These are phyloP conservation scores for Rhizopus arrhizus DNA, from an alignment of 371 early-diverging fungal genomes.

Conservation along the genomic window DNA sequence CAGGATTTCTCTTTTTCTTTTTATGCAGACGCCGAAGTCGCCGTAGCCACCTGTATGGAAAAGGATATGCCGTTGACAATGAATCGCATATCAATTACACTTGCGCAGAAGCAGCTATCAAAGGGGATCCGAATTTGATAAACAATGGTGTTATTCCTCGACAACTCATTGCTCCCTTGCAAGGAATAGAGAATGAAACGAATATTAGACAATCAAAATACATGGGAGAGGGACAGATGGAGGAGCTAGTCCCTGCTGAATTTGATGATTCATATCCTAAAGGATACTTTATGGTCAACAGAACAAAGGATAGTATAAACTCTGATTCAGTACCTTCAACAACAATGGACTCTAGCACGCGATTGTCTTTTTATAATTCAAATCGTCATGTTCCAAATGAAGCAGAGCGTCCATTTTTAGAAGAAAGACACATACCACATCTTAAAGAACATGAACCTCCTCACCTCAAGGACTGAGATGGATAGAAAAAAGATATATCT, in stretches of 20 bases:
- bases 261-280: not conserved
- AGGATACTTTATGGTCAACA: slow-evolving; percentile 12
- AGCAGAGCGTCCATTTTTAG: slow-evolving; percentile 2
- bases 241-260: slow-evolving; percentile 41
- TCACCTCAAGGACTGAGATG: slow-evolving; percentile 13
- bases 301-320: slow-evolving; percentile 6
- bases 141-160: slow-evolving; percentile 11
- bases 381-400: slow-evolving; percentile 22
- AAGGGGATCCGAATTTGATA: too few relatives aligned
- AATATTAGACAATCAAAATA: slow-evolving; percentile 15
- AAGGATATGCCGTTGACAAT: slow-evolving; percentile 1
- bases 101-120: slow-evolving; percentile 5
- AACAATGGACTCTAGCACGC: slow-evolving; percentile 1
- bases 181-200: not conserved
- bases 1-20: slow-evolving; percentile 13
- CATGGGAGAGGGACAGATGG: slow-evolving; percentile 10
- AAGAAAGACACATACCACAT: slow-evolving; percentile 29
- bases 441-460: slow-evolving; percentile 21
- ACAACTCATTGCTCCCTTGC: slow-evolving; percentile 18
- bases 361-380: not conserved
- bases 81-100: slow-evolving; percentile 5
- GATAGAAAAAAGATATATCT: not conserved
- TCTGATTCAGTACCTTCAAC: slow-evolving; percentile 22
- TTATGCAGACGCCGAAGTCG: slow-evolving; percentile 4
- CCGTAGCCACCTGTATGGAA: not conserved